Conservation (phyloP, 2,329 filamentous ascomycete species). For the Paramyrothecium roridum region DNA sequence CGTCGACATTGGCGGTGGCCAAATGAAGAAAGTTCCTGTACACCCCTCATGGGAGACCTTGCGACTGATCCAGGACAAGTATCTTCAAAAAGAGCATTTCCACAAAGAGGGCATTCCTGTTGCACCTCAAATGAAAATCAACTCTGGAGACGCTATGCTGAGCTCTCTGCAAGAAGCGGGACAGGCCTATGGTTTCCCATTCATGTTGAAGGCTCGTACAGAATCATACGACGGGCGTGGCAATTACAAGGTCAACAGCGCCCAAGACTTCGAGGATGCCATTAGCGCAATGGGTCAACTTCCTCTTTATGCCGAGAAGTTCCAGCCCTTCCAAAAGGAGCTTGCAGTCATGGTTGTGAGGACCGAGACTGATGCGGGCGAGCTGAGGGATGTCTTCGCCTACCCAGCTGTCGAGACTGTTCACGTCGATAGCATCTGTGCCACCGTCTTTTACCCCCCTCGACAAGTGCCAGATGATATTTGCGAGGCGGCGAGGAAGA, state of each 20-base stretch:
- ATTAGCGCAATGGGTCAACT: constrained; percentile 66
- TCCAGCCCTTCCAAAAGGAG: constrained; percentile 81
- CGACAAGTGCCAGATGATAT: constrained; percentile 62
- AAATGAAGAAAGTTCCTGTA: constrained; percentile 53
- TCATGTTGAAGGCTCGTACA: constrained; percentile 89
- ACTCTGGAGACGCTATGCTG: constrained; percentile 48
- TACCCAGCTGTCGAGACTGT: constrained; percentile 93
- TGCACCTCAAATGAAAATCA: constrained; percentile 66
- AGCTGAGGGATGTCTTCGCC: constrained; percentile 53
- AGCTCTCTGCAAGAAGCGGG: constrained; percentile 63
- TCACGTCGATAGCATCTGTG: constrained; percentile 94
- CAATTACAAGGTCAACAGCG: constrained; percentile 49
- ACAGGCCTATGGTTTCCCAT: constrained; percentile 69
- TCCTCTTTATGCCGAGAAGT: constrained; percentile 85
- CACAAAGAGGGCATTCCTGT: constrained; percentile 65
- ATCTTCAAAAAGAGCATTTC: constrained; percentile 80
- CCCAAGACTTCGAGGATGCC: constrained; percentile 56
- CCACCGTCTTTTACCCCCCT: constrained; percentile 84
- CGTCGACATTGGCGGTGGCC: constrained; percentile 42
- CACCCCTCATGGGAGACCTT: constrained; percentile 86
- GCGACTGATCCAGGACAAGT: constrained; percentile 91
- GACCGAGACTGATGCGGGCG: constrained; percentile 65
- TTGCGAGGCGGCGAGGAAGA: constrained; percentile 64
- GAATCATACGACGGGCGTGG: constrained; percentile 90
- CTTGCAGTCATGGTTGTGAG: constrained; percentile 93